These are phyloP conservation scores for Hirschioporus abietinus DNA, from an alignment of 768 basidiomycete species.

Conservation along the genomic window DNA sequence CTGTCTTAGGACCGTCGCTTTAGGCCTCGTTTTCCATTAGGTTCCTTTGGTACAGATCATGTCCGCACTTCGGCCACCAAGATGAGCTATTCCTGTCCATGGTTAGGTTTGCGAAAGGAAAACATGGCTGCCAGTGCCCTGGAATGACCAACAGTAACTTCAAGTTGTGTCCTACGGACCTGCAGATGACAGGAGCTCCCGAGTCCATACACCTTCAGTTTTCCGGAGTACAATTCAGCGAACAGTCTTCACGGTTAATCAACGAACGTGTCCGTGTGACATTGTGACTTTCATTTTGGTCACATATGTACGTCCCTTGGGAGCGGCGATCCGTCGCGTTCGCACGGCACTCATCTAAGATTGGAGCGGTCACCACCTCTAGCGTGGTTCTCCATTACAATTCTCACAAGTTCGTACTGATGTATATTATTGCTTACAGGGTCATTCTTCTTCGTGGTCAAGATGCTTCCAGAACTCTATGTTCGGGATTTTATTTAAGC, in stretches of 20 bases:
- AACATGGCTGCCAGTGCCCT: background rate
- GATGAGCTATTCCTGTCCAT: background rate
- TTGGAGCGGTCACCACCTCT: background rate
- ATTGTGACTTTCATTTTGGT: background rate
- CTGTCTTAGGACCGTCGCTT: constrained; percentile 1
- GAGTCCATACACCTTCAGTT: too few species aligned
- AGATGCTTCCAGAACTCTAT: background rate
- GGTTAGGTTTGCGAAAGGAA: background rate
- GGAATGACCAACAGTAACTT: background rate
- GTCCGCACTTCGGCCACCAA: background rate
- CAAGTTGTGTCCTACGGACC: background rate
- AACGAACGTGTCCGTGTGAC: background rate
- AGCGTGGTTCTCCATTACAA: background rate
- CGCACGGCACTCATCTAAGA: background rate
- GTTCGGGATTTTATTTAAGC: background rate
- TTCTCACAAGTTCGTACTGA: background rate
- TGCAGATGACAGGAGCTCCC: background rate
- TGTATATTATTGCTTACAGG: background rate
- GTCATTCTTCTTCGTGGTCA: background rate
- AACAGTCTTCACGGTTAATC: too few species aligned
- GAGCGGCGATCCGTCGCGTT: background rate
- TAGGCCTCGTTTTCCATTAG: constrained; percentile 1
- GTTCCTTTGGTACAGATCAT: background rate
- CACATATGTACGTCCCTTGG: background rate
- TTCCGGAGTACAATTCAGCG: too few species aligned